These are phyloP conservation scores for Cucurbitaria berberidis DNA, from an alignment of 2,329 filamentous ascomycete genomes.

Conservation along the genomic window DNA sequence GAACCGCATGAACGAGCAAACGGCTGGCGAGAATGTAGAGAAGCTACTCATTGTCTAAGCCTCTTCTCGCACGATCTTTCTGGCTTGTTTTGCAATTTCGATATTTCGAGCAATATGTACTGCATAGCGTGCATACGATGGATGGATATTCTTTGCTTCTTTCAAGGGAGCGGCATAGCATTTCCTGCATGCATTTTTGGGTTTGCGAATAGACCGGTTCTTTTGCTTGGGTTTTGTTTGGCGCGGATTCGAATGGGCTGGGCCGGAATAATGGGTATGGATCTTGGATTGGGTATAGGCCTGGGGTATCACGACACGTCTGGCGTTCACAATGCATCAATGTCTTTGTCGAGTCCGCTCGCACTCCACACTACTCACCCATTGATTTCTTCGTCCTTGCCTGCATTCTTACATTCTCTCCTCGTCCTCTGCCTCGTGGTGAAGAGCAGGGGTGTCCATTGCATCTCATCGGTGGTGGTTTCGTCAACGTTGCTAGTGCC, in stretches of 20 bases:
- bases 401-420: too few relatives aligned
- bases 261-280: background rate
- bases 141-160: constrained; percentile 2
- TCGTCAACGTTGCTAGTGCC: too few relatives aligned
- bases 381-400: too few relatives aligned
- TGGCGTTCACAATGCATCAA: background rate
- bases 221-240: background rate
- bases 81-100: background rate
- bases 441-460: too few relatives aligned
- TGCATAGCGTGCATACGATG: background rate
- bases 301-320: background rate
- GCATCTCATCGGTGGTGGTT: too few relatives aligned
- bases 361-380: background rate
- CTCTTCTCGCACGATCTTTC: background rate
- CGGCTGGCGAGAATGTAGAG: constrained; percentile 34
- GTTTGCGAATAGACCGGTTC: constrained; percentile 3
- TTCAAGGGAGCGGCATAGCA: background rate
- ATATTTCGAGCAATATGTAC: too few relatives aligned
- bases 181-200: constrained; percentile 4
- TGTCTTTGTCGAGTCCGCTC: background rate
- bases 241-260: background rate
- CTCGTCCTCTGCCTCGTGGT: too few relatives aligned
- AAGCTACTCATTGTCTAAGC: constrained; percentile 34
- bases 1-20: constrained; percentile 38
- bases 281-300: too few relatives aligned